phyloP scores from a whole-genome alignment of 805 yeast species.

The Monosporozyma unispora region DNA sequence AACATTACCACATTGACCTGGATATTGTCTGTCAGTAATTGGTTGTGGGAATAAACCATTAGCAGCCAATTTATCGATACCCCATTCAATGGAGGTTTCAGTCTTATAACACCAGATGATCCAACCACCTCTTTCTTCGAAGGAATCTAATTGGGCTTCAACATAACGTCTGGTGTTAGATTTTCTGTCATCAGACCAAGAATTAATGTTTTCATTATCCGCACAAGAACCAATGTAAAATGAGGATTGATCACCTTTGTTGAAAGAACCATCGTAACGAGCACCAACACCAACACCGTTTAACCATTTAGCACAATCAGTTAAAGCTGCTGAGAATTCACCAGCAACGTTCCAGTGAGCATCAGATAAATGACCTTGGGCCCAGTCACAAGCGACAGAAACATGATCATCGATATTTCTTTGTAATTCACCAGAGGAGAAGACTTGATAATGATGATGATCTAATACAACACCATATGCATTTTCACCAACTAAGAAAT shows the following conservation, averaged over 20 bases:
- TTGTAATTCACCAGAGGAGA: conserved; percentile 52
- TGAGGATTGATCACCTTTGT: conserved; percentile 27
- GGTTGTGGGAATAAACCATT: conserved; percentile 77
- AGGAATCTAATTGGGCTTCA: conserved; percentile 89
- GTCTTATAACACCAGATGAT: conserved; percentile 93
- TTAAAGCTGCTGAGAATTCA: conserved; percentile 87
- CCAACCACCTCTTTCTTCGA: conserved; percentile 74
- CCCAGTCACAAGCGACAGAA: conserved; percentile 44
- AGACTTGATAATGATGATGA: conserved; percentile 88
- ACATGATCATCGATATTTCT: conserved; percentile 57
- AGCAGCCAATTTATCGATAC: conserved; percentile 49
- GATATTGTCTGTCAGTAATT: conserved; percentile 53
- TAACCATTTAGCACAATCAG: conserved; percentile 85
- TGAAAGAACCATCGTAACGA: conserved; percentile 59
- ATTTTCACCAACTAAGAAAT: conserved; percentile 36
- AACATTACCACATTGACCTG: conserved; percentile 47
- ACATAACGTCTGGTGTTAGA: conserved; percentile 55
- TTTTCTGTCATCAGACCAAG: conserved; percentile 56
- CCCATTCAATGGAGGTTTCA: conserved; percentile 81
- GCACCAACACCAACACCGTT: conserved; percentile 84
- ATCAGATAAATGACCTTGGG: conserved; percentile 37
- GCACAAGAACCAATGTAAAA: conserved; percentile 53
- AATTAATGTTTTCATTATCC: conserved; percentile 34
- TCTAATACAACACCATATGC: conserved; percentile 69
- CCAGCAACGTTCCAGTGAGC: conserved; percentile 72